Evolutionary conservation across 768 basidiomycete species (phyloP), one percentile per base, ranked within the genome.

Genomic region (Leccinum pellstonianum): DNA sequence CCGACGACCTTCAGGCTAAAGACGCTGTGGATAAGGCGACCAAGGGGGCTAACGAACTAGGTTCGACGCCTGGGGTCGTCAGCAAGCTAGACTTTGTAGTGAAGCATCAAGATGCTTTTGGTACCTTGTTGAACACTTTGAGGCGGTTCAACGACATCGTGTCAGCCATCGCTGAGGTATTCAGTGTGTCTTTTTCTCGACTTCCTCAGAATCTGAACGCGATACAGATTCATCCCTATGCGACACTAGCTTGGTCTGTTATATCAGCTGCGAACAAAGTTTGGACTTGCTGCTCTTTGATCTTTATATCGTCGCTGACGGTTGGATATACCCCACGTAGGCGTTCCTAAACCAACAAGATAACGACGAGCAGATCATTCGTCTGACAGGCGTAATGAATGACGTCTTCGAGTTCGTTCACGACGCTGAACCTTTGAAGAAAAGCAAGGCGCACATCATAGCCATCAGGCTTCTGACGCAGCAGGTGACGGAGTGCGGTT

Each of bases 191-290:
- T 5, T n/a, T 21, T 7, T 37, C 10, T 11, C 17, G 19, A 35
- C 27, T 8, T 12, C 23, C 21, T n/a, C n/a, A 4, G 3, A 5
- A 1, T 60, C 54, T 56, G 31, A 60, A 11, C n/a, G 6, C 6
- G 12, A 29, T 23, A 12, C n/a, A 59, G 61, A 31, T 62, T 23
- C 53, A 55, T 27, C 57, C 54, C 14, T 59, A 47, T 55, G 43
- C 33, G 5, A 48, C 38, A 1, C 27, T 59, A 10, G 49, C 51
- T 11, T 62, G 35, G 23, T 48, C 47, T 25, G 4, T 9, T 15
- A 25, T 48, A 15, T 48, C 23, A 48, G 23, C 52, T n/a, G 49
- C 56, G 3, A 56, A 48, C 25, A 5, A 56, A 23, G 61, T 56
- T 8, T 55, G 58, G 19, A 3, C 19, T 21, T 46, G 54, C 3